phyloP scores from a whole-genome alignment of 1,284 basidiomycete species.

The Pseudozyma thailandica region DNA sequence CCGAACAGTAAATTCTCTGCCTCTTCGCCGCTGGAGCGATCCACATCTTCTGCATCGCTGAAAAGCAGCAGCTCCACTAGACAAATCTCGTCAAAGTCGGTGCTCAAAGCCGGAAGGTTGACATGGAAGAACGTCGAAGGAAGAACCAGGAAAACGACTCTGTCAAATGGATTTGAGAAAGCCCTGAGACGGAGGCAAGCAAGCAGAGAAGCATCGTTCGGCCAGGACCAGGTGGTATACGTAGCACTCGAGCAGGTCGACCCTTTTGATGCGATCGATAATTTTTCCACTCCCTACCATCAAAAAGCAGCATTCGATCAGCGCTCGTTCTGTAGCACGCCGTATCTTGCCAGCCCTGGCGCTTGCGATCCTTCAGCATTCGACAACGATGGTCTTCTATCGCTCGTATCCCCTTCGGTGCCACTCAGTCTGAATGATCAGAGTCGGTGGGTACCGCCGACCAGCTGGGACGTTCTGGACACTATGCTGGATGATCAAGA shows the following conservation, averaged over 20 bases:
- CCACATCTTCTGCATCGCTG: not conserved
- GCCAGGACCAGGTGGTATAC: constrained; percentile 4
- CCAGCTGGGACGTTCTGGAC: constrained; percentile 16
- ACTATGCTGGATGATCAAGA: not conserved
- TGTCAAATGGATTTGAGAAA: constrained; percentile 16
- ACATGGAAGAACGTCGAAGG: constrained; percentile 8
- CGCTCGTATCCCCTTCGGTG: constrained; percentile 6
- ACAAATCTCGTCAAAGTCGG: not conserved
- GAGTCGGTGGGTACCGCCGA: constrained; percentile 20
- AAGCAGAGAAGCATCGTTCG: not conserved
- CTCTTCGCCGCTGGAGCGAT: not conserved
- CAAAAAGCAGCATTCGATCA: not conserved
- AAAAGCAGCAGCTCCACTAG: not conserved
- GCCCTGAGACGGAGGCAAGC: constrained; percentile 15
- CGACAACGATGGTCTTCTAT: constrained; percentile 12
- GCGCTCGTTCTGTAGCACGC: not conserved
- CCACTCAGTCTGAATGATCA: constrained; percentile 11
- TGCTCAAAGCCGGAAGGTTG: constrained; percentile 13
- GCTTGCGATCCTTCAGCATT: constrained; percentile 26
- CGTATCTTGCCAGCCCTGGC: constrained; percentile 20
- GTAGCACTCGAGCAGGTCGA: constrained; percentile 11
- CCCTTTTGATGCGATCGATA: not conserved
- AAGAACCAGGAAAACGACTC: not conserved
- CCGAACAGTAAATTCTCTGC: too few relatives aligned
- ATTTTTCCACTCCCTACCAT: not conserved